These are phyloP conservation scores for Oryza australiensis DNA, from an alignment of 176 grass and related monocot genomes.

Conservation along the genomic window DNA sequence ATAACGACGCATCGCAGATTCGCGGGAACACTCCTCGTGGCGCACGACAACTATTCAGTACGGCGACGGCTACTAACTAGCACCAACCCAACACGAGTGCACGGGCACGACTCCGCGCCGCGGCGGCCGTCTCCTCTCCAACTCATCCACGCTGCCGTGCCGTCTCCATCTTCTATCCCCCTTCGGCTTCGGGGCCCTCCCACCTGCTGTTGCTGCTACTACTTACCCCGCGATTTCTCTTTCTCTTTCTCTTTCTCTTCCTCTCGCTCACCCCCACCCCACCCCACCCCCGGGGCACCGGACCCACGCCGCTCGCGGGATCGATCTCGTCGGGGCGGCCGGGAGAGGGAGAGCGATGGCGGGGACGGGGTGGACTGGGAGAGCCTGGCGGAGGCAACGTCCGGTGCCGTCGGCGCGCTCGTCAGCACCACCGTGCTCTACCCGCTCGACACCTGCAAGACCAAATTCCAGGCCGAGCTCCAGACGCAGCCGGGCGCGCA, in stretches of 20 bases:
- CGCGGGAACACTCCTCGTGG: too few relatives aligned
- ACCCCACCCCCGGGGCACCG: too few relatives aligned
- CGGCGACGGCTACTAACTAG: too few relatives aligned
- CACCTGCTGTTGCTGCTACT: not conserved
- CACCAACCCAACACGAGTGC: too few relatives aligned
- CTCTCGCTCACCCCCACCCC: not conserved
- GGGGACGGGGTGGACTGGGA: conserved; percentile 79
- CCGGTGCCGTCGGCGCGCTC: conserved; percentile 85
- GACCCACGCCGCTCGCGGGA: not conserved
- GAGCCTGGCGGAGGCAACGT: conserved; percentile 90
- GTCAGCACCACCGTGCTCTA: conserved; percentile 92
- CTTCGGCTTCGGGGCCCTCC: too few relatives aligned
- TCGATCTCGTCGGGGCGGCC: not conserved
- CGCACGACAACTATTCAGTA: not conserved
- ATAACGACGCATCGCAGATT: too few relatives aligned
- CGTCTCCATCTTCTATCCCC: conserved; percentile 12
- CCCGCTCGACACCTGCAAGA: conserved; percentile 98
- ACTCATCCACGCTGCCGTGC: not conserved
- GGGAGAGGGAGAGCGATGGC: not conserved
- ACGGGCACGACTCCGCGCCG: not conserved
- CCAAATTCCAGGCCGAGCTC: conserved; percentile 94
- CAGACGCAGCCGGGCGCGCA: conserved; percentile 52
- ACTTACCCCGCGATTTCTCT: not conserved
- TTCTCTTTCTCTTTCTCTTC: not conserved
- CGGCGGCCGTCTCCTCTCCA: not conserved